Base-by-base conservation (phyloP, 2,329 filamentous ascomycete species). In the Xylariaceae sp. region DNA sequence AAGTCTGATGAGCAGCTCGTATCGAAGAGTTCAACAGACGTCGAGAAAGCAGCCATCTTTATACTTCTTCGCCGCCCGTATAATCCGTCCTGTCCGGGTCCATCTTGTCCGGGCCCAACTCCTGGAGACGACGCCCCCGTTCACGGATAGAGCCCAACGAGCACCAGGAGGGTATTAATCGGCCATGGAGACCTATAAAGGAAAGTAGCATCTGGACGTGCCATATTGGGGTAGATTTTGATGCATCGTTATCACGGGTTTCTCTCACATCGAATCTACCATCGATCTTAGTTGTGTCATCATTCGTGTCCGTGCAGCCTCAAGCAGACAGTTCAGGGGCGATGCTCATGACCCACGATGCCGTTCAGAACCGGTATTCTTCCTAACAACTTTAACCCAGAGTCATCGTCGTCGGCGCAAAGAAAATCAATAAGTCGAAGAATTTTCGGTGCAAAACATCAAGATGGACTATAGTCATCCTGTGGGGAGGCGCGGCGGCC, bases 1-100 rank as follows among this genome's bases (percentile, higher is more conserved):
- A 57, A 49, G 49, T 60, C 41, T 51, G 53, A 60, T 50, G 53
- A 52, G 53, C 54, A 60, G 57, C 60, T 60, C 61, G 55, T 51
- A 11, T 32, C 27, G 58, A 53, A 61, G 45, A 40, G 47, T 48
- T 52, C 45, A 41, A 55, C 58, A 58, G 35, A 39, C 48, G 19
- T 46, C 37, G 54, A 51, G 54, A 49, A 53, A 50, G 12, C 27
- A 39, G 35, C 44, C 39, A 29, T 45, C 53, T 62, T 62, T 62
- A 62, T 62, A 62, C 51, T 44, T n/a, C 43, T 50, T 45, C 30
- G 39, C 31, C 40, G 32, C 47, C 42, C 40, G 11, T 26, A 49
- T 11, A 5, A 47, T 29, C 31, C 41, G 35, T n/a, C 45, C 19
- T 31, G 19, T 19, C 19, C 19, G 19, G 19, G 19, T 19, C 19